phyloP scores from a whole-genome alignment of 805 yeast genomes.

The Starmerella powellii region DNA sequence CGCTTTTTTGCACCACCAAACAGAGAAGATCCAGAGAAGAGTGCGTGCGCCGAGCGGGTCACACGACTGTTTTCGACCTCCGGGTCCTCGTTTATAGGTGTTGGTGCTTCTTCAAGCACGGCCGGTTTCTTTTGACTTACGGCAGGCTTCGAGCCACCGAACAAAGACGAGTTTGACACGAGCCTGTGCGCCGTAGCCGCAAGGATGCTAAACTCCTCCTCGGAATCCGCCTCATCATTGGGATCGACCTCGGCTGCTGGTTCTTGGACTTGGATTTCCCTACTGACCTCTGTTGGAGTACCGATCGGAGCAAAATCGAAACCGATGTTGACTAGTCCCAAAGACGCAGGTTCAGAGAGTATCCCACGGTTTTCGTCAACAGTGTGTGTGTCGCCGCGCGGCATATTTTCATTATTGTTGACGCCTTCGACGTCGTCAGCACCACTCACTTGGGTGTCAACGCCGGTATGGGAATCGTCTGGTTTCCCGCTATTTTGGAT shows the following conservation, averaged over 20 bases:
- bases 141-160: conserved; percentile 15
- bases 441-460: too few species aligned
- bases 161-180: conserved; percentile 13
- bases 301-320: not conserved
- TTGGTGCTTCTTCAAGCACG: not conserved
- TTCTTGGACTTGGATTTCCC: not conserved
- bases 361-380: not conserved
- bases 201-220: conserved; percentile 13
- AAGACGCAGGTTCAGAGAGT: not conserved
- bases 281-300: not conserved
- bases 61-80: not conserved
- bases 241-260: conserved; percentile 5
- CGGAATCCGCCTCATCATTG: not conserved
- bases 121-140: not conserved
- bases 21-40: conserved; percentile 13
- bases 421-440: too few species aligned
- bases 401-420: too few species aligned
- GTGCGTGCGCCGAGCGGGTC: conserved; percentile 1
- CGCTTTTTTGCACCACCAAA: conserved; percentile 11
- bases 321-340: not conserved
- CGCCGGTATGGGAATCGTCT: too few species aligned
- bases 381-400: too few species aligned
- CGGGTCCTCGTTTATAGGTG: not conserved
- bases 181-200: conserved; percentile 13
- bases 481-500: too few species aligned